Percentiles rank a stretch among this genome's conserved stretches.
These are phyloP conservation scores for Emmonsiellopsis sp. DNA, from an alignment of 2,329 filamentous ascomycete species.

Conservation along the genomic window DNA sequence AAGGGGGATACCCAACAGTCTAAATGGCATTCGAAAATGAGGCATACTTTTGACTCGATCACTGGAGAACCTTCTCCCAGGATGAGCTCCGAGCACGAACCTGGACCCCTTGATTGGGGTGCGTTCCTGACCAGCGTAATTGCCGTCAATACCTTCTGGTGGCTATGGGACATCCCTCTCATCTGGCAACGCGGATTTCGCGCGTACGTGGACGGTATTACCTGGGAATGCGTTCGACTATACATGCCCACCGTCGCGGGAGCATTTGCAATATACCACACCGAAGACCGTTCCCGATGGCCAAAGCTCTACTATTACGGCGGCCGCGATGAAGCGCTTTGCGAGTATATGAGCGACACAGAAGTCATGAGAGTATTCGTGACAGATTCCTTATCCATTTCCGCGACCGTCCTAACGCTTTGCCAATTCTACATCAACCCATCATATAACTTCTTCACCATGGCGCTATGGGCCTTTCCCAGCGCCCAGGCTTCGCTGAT, in stretches of 20 bases:
- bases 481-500: neutral
- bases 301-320: conserved; percentile 2
- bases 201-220: conserved; percentile 2
- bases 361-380: neutral
- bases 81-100: neutral
- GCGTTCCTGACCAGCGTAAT: neutral
- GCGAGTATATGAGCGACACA: neutral
- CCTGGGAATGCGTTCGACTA: conserved; percentile 2
- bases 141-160: conserved; percentile 1
- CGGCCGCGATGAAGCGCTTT: neutral
- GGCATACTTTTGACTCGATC: neutral
- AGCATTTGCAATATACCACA: neutral
- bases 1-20: neutral
- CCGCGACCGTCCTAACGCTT: neutral
- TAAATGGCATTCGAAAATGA: neutral
- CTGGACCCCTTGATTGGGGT: neutral
- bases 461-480: conserved; percentile 1
- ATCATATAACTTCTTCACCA: neutral
- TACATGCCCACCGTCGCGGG: conserved; percentile 2
- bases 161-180: conserved; percentile 2
- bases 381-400: conserved; percentile 1
- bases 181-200: neutral
- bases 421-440: neutral
- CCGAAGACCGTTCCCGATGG: neutral
- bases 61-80: neutral